A percentile compares a stretch with the other conserved stretches of the same genome.
These are phyloP conservation scores for Chaetomiaceae sp. DNA, from an alignment of 2,329 filamentous ascomycete genomes.

Conservation along the genomic window DNA sequence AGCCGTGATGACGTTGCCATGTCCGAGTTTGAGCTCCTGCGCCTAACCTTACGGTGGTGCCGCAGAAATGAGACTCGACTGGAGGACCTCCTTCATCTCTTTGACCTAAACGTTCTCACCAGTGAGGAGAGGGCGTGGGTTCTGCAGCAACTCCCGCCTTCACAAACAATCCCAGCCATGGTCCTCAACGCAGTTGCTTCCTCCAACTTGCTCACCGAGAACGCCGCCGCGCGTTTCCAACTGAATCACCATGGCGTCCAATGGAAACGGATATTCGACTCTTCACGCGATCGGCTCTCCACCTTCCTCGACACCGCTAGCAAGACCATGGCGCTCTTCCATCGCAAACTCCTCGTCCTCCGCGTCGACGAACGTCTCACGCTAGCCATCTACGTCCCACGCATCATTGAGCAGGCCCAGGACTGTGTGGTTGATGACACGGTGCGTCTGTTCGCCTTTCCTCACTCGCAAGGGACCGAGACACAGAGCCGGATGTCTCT, in stretches of 20 bases:
- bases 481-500: slow-evolving; percentile 31
- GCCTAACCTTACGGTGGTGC: slow-evolving; percentile 34
- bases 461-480: slow-evolving; percentile 34
- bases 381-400: slow-evolving; percentile 37
- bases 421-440: slow-evolving; percentile 33
- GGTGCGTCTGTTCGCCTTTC: slow-evolving; percentile 36
- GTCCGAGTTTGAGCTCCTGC: slow-evolving; percentile 36
- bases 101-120: slow-evolving; percentile 31
- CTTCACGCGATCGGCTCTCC: slow-evolving; percentile 32
- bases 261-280: slow-evolving; percentile 36
- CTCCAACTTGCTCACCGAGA: slow-evolving; percentile 30
- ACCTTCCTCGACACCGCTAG: slow-evolving; percentile 32
- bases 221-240: slow-evolving; percentile 31
- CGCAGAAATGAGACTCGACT: slow-evolving; percentile 26
- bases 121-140: slow-evolving; percentile 36
- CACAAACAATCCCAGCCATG: slow-evolving; percentile 26
- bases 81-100: slow-evolving; percentile 28
- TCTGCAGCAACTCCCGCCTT: slow-evolving; percentile 30
- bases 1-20: slow-evolving; percentile 33
- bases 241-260: slow-evolving; percentile 32
- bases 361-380: slow-evolving; percentile 34
- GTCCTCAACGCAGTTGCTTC: slow-evolving; percentile 35
- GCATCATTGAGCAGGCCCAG: slow-evolving; percentile 30
- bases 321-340: slow-evolving; percentile 32
- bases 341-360: slow-evolving; percentile 37